Evolutionary conservation across 2,329 filamentous ascomycete species (phyloP), one percentile per base, ranked within the genome.

Genomic region (Colletotrichum tropicicola): DNA sequence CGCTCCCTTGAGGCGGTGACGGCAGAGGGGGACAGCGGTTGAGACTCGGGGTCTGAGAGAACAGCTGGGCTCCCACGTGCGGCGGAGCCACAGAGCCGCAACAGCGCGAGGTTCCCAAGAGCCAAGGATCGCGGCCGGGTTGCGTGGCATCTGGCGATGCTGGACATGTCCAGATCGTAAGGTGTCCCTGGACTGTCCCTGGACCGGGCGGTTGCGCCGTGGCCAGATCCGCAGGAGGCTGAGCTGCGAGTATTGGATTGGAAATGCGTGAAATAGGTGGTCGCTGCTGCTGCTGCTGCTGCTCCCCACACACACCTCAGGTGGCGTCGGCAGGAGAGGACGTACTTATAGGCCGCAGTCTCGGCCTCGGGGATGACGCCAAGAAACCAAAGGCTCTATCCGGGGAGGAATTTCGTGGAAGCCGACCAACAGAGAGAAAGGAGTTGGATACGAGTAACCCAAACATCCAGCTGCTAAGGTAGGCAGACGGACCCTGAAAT

Each of bases 251-350:
- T 43, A 54, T 41, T 43, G 51, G 39, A 17, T n/a, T 64, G 55
- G 19, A 41, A 25, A 49, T 49, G 44, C 55, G 54, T 48, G 44
- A 55, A 49, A 43, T 17, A 25, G 28, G 23, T 19, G 45, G n/a
- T 21, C 7, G 41, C n/a, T 52, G 27, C 7, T 28, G 32, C n/a
- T n/a, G n/a, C n/a, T n/a, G n/a, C n/a, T n/a, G n/a, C n/a, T n/a
- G n/a, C 48, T 54, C 56, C 23, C 56, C 56, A 65, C 61, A 32
- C 56, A 65, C 56, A 65, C 61, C 61, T 64, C 55, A 32, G 32
- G 21, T 28, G 17, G 37, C 19, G 27, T 9, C 43, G 12, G 37
- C 19, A 21, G 19, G 13, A 28, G 51, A 25, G 13, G 8, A 21
- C 10, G 51, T 45, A 47, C 53, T 56, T 56, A 56, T 56, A 56